These are phyloP conservation scores for Chaetomidium leptoderma DNA, from an alignment of 495 filamentous ascomycete genomes.

Conservation along the genomic window DNA sequence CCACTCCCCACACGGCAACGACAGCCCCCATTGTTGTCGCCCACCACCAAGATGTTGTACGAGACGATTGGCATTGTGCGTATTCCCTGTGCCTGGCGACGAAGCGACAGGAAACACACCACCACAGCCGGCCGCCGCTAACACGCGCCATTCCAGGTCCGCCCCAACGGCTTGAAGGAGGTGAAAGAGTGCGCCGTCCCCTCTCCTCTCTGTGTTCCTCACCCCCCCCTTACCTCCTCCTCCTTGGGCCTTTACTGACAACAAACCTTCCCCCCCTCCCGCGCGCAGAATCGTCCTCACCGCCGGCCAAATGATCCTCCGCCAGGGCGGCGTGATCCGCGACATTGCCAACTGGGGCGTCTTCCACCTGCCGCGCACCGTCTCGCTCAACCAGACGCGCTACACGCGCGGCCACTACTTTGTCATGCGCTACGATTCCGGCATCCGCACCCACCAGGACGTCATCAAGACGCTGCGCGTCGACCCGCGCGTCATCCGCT, in stretches of 20 bases:
- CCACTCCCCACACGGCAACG: slow-evolving; percentile 2
- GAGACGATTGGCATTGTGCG: slow-evolving; percentile 92
- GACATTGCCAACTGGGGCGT: slow-evolving; percentile 92
- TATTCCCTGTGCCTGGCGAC: no score
- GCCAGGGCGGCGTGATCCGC: slow-evolving; percentile 82
- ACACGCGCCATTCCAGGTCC: slow-evolving; percentile 56
- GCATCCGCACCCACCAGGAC: slow-evolving; percentile 61
- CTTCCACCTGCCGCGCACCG: slow-evolving; percentile 72
- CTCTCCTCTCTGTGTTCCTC: slow-evolving; percentile 3
- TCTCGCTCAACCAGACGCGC: slow-evolving; percentile 69
- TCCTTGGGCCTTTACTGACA: slow-evolving; percentile 5
- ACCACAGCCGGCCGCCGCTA: no score
- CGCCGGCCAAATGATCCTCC: slow-evolving; percentile 76
- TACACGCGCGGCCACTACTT: slow-evolving; percentile 91
- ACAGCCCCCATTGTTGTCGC: not conserved
- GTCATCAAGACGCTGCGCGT: slow-evolving; percentile 72
- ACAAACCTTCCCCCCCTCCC: slow-evolving; percentile 2
- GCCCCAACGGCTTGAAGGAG: slow-evolving; percentile 78
- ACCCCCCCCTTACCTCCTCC: slow-evolving; percentile 8
- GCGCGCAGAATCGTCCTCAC: slow-evolving; percentile 73
- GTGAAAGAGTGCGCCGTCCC: slow-evolving; percentile 76
- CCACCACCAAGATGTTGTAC: slow-evolving; percentile 72
- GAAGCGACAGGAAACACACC: no score
- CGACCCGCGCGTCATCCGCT: slow-evolving; percentile 86
- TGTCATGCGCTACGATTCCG: slow-evolving; percentile 90